These are phyloP conservation scores for Aspergillus fijiensis DNA, from an alignment of 2,329 filamentous ascomycete genomes.

Conservation along the genomic window DNA sequence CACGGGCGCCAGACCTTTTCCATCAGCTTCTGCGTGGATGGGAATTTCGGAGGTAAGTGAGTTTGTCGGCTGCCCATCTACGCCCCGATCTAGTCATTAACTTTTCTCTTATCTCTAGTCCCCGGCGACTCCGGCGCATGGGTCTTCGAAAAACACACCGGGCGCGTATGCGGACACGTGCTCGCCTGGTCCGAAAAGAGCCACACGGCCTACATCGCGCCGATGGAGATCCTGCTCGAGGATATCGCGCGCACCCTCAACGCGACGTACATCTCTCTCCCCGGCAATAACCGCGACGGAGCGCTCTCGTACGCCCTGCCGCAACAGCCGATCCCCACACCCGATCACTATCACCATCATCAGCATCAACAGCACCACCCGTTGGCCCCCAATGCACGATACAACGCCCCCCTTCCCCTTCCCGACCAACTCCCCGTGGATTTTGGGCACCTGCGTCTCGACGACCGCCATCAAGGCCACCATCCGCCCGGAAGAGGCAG, in stretches of 20 bases:
- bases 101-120: slow-evolving; percentile 43
- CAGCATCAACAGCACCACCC: not conserved
- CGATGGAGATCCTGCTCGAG: slow-evolving; percentile 84
- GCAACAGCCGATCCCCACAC: slow-evolving; percentile 7
- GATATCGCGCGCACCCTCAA: slow-evolving; percentile 80
- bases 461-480: slow-evolving; percentile 12
- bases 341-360: slow-evolving; percentile 17
- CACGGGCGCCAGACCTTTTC: slow-evolving; percentile 79
- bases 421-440: slow-evolving; percentile 31
- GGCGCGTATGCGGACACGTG: slow-evolving; percentile 83
- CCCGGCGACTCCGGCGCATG: slow-evolving; percentile 92
- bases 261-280: slow-evolving; percentile 68
- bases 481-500: slow-evolving; percentile 13
- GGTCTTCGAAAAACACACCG: slow-evolving; percentile 79
- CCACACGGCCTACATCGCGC: slow-evolving; percentile 84
- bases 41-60: slow-evolving; percentile 56
- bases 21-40: slow-evolving; percentile 64
- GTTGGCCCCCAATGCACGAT: slow-evolving; percentile 15
- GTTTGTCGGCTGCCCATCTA: slow-evolving; percentile 13
- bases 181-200: slow-evolving; percentile 82
- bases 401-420: slow-evolving; percentile 23
- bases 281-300: slow-evolving; percentile 46
- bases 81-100: slow-evolving; percentile 1
- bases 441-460: slow-evolving; percentile 25
- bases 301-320: slow-evolving; percentile 26